These are phyloP conservation scores for Gypsophila paniculata DNA, from an alignment of 179 eudicot genomes.

Conservation along the genomic window DNA sequence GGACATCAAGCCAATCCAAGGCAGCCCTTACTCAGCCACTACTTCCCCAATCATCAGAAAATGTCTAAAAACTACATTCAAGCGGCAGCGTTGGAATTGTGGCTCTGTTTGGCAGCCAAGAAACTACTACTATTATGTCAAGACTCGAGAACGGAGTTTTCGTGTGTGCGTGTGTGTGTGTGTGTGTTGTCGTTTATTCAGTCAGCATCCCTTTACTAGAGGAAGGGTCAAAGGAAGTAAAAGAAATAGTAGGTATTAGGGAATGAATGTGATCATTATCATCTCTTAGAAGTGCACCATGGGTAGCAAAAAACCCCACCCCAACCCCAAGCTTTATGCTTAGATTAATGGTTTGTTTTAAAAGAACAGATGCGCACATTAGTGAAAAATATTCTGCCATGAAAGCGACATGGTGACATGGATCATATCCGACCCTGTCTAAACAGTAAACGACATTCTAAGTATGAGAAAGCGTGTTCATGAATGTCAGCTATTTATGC, in stretches of 20 bases:
- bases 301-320: slow-evolving; percentile 25
- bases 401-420: slow-evolving; percentile 19
- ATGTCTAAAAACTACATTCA: slow-evolving; percentile 38
- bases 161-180: slow-evolving; percentile 30
- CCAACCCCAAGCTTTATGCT: slow-evolving; percentile 22
- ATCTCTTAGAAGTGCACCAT: slow-evolving; percentile 31
- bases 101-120: slow-evolving; percentile 24
- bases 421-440: slow-evolving; percentile 18
- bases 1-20: slow-evolving; percentile 43
- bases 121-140: slow-evolving; percentile 34
- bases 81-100: slow-evolving; percentile 8
- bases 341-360: slow-evolving; percentile 38
- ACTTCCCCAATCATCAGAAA: slow-evolving; percentile 61
- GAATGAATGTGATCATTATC: slow-evolving; percentile 35
- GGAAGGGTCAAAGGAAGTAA: slow-evolving; percentile 26
- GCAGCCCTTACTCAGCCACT: slow-evolving; percentile 74
- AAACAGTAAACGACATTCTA: slow-evolving; percentile 17
- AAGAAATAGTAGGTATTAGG: slow-evolving; percentile 29
- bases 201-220: slow-evolving; percentile 36
- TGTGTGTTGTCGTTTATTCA: slow-evolving; percentile 23
- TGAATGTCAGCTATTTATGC: slow-evolving; percentile 16
- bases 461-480: slow-evolving; percentile 25
- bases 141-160: slow-evolving; percentile 23
- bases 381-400: background rate
- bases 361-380: slow-evolving; percentile 15